These are phyloP conservation scores for Geranomyces variabilis DNA, from an alignment of 192 early-diverging fungal species.

Conservation along the genomic window DNA sequence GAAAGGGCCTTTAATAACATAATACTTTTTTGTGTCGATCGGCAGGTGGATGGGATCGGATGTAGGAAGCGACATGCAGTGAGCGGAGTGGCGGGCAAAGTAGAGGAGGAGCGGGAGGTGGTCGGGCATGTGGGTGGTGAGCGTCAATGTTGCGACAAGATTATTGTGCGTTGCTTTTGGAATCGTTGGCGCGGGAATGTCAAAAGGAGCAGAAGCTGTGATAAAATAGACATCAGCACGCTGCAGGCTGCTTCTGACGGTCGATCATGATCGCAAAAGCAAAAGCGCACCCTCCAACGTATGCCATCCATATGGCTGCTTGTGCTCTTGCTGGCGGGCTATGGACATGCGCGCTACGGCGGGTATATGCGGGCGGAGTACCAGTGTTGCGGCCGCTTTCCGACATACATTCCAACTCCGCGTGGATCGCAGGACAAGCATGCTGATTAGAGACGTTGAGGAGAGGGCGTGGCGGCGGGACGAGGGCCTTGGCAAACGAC, in stretches of 20 bases:
- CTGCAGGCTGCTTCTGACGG: too few relatives aligned
- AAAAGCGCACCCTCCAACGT: neutral
- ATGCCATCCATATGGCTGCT: constrained; percentile 12
- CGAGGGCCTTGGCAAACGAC: too few relatives aligned
- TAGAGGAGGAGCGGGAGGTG: constrained; percentile 86
- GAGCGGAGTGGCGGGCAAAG: constrained; percentile 83
- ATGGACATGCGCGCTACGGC: too few relatives aligned
- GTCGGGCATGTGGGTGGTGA: constrained; percentile 79
- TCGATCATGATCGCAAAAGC: neutral
- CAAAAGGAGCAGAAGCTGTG: constrained; percentile 21
- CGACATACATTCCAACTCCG: too few relatives aligned
- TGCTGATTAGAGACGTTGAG: too few relatives aligned
- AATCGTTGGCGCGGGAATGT: constrained; percentile 38
- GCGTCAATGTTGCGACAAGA: constrained; percentile 74
- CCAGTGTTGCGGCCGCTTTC: too few relatives aligned
- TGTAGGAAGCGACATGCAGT: constrained; percentile 72
- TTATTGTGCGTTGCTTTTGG: constrained; percentile 64
- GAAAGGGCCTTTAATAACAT: constrained; percentile 90
- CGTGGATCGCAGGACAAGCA: too few relatives aligned
- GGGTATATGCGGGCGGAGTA: too few relatives aligned
- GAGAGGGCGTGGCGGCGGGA: too few relatives aligned
- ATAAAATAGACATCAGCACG: neutral
- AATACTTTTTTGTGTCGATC: constrained; percentile 76
- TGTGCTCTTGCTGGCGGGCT: neutral
- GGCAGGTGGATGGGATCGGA: constrained; percentile 72